Conservation (phyloP, 495 filamentous ascomycete genomes). For the Lophiotrema nucula region DNA sequence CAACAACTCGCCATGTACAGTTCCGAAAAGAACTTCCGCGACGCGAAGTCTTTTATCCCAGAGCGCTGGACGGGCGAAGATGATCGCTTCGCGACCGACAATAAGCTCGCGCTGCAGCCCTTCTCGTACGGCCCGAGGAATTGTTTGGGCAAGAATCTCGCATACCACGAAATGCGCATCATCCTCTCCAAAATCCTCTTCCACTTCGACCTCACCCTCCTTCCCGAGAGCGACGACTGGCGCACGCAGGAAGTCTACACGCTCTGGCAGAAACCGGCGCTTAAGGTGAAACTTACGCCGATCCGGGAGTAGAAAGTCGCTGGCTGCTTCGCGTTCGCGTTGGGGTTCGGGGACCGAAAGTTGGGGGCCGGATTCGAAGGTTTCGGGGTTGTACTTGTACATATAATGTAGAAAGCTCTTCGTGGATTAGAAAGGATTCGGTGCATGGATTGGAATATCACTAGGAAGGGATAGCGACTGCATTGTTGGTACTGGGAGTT, state of each 20-base stretch:
- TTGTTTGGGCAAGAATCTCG: slow-evolving; percentile 31
- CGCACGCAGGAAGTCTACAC: slow-evolving; percentile 30
- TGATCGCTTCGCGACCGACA: slow-evolving; percentile 21
- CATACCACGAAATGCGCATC: slow-evolving; percentile 23
- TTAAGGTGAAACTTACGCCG: slow-evolving; percentile 11
- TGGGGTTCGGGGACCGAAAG: no score
- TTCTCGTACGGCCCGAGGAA: slow-evolving; percentile 31
- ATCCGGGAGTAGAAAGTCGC: slow-evolving; percentile 5
- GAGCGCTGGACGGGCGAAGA: slow-evolving; percentile 34
- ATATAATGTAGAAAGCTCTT: no score
- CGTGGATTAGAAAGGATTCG: no score
- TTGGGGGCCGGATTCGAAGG: no score
- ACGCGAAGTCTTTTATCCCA: slow-evolving; percentile 33
- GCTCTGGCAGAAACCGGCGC: slow-evolving; percentile 47
- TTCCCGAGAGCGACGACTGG: slow-evolving; percentile 34
- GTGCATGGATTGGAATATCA: no score
- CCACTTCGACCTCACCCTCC: slow-evolving; percentile 22
- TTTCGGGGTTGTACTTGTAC: no score
- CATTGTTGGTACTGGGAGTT: no score
- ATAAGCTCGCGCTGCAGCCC: slow-evolving; percentile 20
- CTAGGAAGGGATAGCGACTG: no score
- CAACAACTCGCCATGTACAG: slow-evolving; percentile 7
- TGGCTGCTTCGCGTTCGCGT: no score
- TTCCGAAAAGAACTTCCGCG: slow-evolving; percentile 23
- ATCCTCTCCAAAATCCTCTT: slow-evolving; percentile 14